phyloP scores from a whole-genome alignment of 2,329 filamentous ascomycete species.

The Claviceps humidiphila region DNA sequence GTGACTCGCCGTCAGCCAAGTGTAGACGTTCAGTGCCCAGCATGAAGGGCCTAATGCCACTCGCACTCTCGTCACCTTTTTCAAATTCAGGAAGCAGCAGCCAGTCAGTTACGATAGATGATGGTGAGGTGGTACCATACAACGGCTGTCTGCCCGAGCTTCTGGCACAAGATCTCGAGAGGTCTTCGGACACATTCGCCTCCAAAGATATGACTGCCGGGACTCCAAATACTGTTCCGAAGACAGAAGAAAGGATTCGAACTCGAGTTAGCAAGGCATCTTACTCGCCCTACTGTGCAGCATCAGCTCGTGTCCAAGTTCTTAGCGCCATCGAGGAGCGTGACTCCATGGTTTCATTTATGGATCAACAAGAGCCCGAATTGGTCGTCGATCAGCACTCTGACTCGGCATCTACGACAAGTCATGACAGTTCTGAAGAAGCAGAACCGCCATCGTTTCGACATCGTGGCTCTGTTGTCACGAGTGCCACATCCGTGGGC shows the following conservation, averaged over 20 bases:
- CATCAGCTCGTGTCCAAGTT: conserved; percentile 17
- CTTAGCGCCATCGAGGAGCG: conserved; percentile 24
- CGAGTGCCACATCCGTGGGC: conserved; percentile 23
- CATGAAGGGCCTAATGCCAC: conserved; percentile 26
- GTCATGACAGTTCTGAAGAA: conserved; percentile 18
- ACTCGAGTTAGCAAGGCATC: conserved; percentile 6
- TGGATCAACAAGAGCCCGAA: conserved; percentile 12
- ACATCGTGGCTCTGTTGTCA: conserved; percentile 22
- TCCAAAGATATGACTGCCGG: conserved; percentile 41
- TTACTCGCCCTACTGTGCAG: conserved; percentile 16
- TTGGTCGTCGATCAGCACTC: conserved; percentile 14
- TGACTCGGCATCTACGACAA: conserved; percentile 20
- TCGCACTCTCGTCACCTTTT: conserved; percentile 19
- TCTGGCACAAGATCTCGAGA: conserved; percentile 39
- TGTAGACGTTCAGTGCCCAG: conserved; percentile 24
- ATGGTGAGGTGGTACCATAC: conserved; percentile 16
- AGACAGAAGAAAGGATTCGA: conserved; percentile 15
- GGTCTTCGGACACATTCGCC: conserved; percentile 33
- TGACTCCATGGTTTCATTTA: conserved; percentile 22
- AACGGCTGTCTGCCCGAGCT: conserved; percentile 41
- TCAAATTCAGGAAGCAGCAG: conserved; percentile 11
- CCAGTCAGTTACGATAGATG: conserved; percentile 11
- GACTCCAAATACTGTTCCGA: conserved; percentile 25
- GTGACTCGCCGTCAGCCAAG: conserved; percentile 8
- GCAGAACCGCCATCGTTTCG: conserved; percentile 20